Evolutionary conservation across 192 early-diverging fungal species (phyloP), one percentile per base, ranked within the genome.

Genomic region (Backusella westeae): DNA sequence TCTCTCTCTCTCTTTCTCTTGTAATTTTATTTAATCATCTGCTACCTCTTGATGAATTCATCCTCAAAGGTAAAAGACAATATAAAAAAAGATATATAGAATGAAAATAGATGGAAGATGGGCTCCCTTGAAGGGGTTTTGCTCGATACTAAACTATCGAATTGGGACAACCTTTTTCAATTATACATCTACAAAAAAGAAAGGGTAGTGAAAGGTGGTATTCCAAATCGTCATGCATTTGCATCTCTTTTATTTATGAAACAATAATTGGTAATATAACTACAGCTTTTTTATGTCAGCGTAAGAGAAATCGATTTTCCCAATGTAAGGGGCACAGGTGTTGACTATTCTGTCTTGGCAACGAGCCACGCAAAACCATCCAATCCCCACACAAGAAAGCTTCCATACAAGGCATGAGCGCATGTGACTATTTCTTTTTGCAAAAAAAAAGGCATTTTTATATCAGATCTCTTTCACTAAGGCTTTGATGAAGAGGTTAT

Each of bases 321-420:
- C 6, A 3, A 49, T 90, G 85, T 77, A 87, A 89, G 75, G 75
- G 97, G 96, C 26, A 91, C 91, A 15, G 97, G 97, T 69, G 84
- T 88, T n/a, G 97, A 96, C 21, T 96, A 92, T 88, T 93, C 95
- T 6, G 97, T 99, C 75, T 85, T 94, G 72, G 91, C 98, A 81
- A 95, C 98, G 82, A 89, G 98, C 71, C 88, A 92, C 38, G 92
- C 95, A 56, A 32, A 32, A 32, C 84, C 85, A 34, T 94, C 93
- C 8, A 94, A 52, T 32, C 23, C 56, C 56, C 91, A 26, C 91
- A 93, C 26, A 88, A 90, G 67, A 82, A 53, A 90, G n/a, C 92
- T 98, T 49, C 93, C 93, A 17, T 91, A 88, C 70, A 89, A 91
- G 71, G 78, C 90, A 73, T 85, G 67, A 0, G 21, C 1, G 3